Base-by-base conservation (phyloP, 1,139 yeast species). In the Tardiomyces digboiensis region DNA sequence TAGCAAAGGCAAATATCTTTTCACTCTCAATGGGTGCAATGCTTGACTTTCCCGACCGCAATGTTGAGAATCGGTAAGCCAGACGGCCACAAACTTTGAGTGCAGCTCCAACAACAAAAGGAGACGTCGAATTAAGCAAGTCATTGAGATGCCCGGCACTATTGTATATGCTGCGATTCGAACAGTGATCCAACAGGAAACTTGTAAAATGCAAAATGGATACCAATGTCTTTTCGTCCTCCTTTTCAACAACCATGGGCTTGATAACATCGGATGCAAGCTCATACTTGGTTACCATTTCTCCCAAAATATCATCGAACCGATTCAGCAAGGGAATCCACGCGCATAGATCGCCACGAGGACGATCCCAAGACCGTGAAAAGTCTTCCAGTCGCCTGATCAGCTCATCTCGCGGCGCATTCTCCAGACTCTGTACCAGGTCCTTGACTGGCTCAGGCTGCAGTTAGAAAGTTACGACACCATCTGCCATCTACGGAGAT, bases 261-360 rank as follows among this genome's bases (percentile, higher is more conserved):
- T 62, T 68, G 8, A 59, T 51, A 74, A 71, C 48, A n/a, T 72
- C 75, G 16, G 71, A 68, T 26, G 67, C 68, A 40, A 83, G 70
- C 6, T 69, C 71, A 55, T 86, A 83, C 50, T 75, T 75, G 13
- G 63, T 62, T 21, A 82, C 74, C 37, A 73, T 64, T 3, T 54
- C 53, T 44, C 80, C 84, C 46, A 86, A 66, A 18, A 85, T 71
- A 13, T 69, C 73, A 58, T 88, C 97, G 54, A 88, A 78, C 52
- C 82, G 70, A 60, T 88, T 83, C 52, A 89, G 67, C 1, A 86
- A 76, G 0, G 82, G 74, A 19, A 85, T 74, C 94, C 95, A 89
- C 49, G 80, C 82, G 52, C 75, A 74, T 39, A 89, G 62, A 52
- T 85, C 89, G 22, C 87, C 88, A 47, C 79, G 70, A 2, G 89